Evolutionary conservation across 139 green algal genomes (phyloP).

Genomic region (Bryopsis sp.): DNA sequence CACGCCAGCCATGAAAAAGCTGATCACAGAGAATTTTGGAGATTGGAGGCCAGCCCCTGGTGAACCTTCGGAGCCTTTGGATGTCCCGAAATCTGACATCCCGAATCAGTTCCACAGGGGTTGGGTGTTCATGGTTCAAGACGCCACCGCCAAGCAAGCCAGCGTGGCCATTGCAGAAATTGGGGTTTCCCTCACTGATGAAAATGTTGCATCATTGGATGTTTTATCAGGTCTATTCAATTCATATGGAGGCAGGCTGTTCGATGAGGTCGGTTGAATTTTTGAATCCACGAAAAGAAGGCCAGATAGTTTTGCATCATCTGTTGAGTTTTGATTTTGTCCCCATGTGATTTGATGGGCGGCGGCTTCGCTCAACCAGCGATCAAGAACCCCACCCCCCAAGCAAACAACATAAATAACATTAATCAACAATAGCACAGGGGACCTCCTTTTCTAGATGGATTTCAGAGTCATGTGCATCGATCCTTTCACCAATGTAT

Average conservation of each 20-base stretch:
- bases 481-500: too few species aligned
- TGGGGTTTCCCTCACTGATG: conserved; percentile 49
- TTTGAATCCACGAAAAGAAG: too few species aligned
- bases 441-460: too few species aligned
- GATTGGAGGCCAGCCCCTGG: conserved; percentile 32
- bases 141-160: conserved; percentile 27
- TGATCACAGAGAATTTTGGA: conserved; percentile 34
- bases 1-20: conserved; percentile 27
- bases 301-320: too few species aligned
- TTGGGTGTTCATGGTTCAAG: background rate
- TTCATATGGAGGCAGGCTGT: conserved; percentile 67
- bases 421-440: too few species aligned
- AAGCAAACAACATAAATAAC: too few species aligned
- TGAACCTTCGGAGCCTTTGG: conserved; percentile 27
- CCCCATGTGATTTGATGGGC: too few species aligned
- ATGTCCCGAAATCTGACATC: conserved; percentile 26
- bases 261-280: conserved; percentile 54
- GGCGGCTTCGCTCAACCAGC: too few species aligned
- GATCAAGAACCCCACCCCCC: too few species aligned
- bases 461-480: too few species aligned
- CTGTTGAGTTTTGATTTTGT: too few species aligned
- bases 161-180: conserved; percentile 46
- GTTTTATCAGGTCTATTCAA: conserved; percentile 59
- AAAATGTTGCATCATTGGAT: conserved; percentile 49
- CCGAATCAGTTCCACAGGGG: conserved; percentile 3